Conservation (phyloP, 164 flowering plant species). For the Sextonia rubra region DNA sequence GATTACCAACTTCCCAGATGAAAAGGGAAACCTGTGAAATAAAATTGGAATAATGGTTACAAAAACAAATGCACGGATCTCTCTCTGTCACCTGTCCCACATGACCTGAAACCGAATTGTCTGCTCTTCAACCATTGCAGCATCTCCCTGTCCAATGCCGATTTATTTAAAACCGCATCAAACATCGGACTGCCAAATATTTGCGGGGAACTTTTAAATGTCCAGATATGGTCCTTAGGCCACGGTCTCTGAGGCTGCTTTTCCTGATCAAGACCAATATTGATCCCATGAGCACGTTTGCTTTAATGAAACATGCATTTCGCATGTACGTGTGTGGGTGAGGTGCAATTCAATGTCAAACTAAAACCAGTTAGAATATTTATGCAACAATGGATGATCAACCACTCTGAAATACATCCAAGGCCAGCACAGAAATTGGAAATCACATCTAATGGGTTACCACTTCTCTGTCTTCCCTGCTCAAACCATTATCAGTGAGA, state of each 20-base stretch:
- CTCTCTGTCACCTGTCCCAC: conserved; percentile 43
- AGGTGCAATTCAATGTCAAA: too few relatives aligned
- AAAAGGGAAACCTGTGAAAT: conserved; percentile 27
- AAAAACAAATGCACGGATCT: conserved; percentile 28
- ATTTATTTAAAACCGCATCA: conserved; percentile 54
- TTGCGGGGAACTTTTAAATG: conserved; percentile 47
- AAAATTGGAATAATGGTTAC: conserved; percentile 37
- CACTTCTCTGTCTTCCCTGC: neutral
- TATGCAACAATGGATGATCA: too few relatives aligned
- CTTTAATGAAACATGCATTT: neutral
- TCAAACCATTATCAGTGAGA: too few relatives aligned
- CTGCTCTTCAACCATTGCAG: conserved; percentile 89
- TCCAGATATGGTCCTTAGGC: conserved; percentile 89
- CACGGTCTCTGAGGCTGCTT: conserved; percentile 86
- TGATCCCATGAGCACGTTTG: neutral
- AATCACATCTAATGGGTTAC: neutral
- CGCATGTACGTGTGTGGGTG: too few relatives aligned
- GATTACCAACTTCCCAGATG: conserved; percentile 38
- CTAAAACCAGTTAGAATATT: too few relatives aligned
- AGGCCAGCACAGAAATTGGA: neutral
- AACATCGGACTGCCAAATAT: conserved; percentile 93
- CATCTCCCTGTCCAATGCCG: conserved; percentile 71
- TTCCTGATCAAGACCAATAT: conserved; percentile 44
- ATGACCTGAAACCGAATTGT: conserved; percentile 56
- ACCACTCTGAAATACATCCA: neutral